Percentiles rank a stretch among this genome's conserved stretches.
These are phyloP conservation scores for Diplotaxis tenuifolia DNA, from an alignment of 345 rosid species.

Conservation along the genomic window DNA sequence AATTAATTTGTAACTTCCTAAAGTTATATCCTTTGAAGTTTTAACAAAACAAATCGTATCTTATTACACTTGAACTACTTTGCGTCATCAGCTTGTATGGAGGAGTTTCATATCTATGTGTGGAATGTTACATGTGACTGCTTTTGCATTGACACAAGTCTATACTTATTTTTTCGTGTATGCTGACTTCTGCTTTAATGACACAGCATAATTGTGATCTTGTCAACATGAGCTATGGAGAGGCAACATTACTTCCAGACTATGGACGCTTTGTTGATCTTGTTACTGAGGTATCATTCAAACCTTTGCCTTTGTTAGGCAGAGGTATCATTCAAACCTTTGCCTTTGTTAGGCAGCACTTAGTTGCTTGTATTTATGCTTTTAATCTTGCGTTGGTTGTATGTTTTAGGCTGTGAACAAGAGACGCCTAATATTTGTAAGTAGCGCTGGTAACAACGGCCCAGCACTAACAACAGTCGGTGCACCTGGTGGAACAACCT, in stretches of 20 bases:
- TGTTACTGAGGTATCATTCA: constrained; percentile 70
- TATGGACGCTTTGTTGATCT: constrained; percentile 98
- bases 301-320: constrained; percentile 25
- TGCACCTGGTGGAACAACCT: constrained; percentile 97
- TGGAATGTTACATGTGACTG: constrained; percentile 20
- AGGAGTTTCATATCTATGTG: constrained; percentile 15
- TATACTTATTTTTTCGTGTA: neutral
- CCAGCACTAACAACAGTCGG: constrained; percentile 96
- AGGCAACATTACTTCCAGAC: constrained; percentile 77
- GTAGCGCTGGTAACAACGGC: constrained; percentile 99
- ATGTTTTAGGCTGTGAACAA: constrained; percentile 79
- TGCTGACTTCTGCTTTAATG: constrained; percentile 23
- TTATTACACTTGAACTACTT: neutral
- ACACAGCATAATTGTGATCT: constrained; percentile 94
- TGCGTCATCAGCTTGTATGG: constrained; percentile 3
- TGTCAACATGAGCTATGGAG: constrained; percentile 99
- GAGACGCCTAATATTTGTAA: constrained; percentile 79
- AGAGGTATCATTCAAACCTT: constrained; percentile 50
- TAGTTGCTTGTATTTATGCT: constrained; percentile 7
- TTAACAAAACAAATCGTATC: constrained; percentile 1
- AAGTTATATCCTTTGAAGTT: neutral
- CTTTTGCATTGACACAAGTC: constrained; percentile 20
- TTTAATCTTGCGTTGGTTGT: constrained; percentile 28
- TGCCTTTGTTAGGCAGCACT: constrained; percentile 11
- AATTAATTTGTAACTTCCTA: neutral